phyloP scores from a whole-genome alignment of 1,139 yeast species.

The Magnusiomyces suaveolens region DNA sequence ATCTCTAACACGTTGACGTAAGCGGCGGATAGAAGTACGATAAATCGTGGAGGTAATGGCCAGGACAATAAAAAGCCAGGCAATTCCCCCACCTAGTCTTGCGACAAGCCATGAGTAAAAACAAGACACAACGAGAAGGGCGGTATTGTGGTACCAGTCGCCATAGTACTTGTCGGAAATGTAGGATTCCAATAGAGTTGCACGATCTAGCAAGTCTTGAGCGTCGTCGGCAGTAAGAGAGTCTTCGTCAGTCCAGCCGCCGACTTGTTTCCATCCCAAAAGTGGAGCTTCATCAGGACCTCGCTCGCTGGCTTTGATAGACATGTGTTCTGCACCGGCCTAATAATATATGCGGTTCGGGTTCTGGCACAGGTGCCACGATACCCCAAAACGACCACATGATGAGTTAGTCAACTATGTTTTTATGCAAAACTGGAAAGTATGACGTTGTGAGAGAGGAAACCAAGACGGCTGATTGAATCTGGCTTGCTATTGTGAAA shows the following conservation, averaged over 20 bases:
- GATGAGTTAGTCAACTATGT: no score
- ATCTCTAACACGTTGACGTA: constrained; percentile 65
- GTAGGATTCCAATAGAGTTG: constrained; percentile 61
- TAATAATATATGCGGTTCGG: not conserved
- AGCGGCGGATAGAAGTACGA: constrained; percentile 72
- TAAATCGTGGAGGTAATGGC: constrained; percentile 55
- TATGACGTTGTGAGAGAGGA: no score
- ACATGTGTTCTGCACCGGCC: not conserved
- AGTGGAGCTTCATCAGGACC: constrained; percentile 20
- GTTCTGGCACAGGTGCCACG: not conserved
- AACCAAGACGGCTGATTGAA: no score
- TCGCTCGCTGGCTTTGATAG: not conserved
- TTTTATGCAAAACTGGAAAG: no score
- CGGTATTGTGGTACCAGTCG: constrained; percentile 95
- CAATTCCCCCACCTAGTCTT: constrained; percentile 65
- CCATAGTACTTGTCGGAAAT: constrained; percentile 71
- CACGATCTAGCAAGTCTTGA: constrained; percentile 53
- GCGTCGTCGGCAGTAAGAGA: constrained; percentile 48
- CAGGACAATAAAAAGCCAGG: constrained; percentile 68
- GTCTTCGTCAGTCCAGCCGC: constrained; percentile 71
- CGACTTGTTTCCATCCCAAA: constrained; percentile 90
- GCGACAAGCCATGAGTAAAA: constrained; percentile 72
- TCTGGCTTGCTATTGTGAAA: no score
- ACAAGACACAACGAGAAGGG: constrained; percentile 53
- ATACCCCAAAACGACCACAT: no score